Conservation (phyloP, 2,329 filamentous ascomycete genomes). For the Fusarium nygamai region DNA sequence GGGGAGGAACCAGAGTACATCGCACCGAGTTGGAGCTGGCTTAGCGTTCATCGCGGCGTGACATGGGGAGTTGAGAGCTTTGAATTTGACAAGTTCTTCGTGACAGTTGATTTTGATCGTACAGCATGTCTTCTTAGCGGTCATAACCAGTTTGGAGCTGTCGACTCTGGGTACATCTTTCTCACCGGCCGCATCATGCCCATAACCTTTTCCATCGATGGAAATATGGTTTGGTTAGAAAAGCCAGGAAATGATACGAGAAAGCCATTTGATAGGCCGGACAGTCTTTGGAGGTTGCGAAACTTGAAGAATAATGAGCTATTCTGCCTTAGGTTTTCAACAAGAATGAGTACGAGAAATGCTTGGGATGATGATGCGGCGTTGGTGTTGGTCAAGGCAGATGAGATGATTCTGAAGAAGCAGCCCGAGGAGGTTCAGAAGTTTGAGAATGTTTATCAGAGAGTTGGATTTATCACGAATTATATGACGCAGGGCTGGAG, state of each 20-base stretch:
- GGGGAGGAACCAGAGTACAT: conserved; percentile 4
- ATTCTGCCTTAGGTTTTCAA: conserved; percentile 24
- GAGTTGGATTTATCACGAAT: conserved; percentile 28
- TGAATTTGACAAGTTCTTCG: conserved; percentile 16
- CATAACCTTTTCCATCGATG: not conserved
- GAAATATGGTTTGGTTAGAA: not conserved
- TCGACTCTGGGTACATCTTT: conserved; percentile 33
- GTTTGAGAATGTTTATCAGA: conserved; percentile 27
- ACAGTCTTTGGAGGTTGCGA: conserved; percentile 28
- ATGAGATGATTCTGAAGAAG: not conserved
- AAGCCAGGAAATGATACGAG: not conserved
- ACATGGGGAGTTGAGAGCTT: conserved; percentile 32
- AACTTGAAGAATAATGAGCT: conserved; percentile 1
- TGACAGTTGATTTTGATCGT: conserved; percentile 10
- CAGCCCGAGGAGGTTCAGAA: conserved; percentile 26
- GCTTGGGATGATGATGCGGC: conserved; percentile 33
- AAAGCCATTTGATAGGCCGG: conserved; percentile 15
- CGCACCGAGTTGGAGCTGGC: conserved; percentile 43
- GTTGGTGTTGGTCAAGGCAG: conserved; percentile 24
- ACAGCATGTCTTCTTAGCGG: conserved; percentile 15
- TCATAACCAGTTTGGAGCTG: conserved; percentile 29
- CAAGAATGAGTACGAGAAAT: not conserved
- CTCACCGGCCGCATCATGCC: conserved; percentile 29
- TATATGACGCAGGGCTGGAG: conserved; percentile 29
- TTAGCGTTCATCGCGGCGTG: conserved; percentile 37